Evolutionary conservation across 176 grass and related monocot genomes (phyloP).

Genomic region (Oryza glumipatula): DNA sequence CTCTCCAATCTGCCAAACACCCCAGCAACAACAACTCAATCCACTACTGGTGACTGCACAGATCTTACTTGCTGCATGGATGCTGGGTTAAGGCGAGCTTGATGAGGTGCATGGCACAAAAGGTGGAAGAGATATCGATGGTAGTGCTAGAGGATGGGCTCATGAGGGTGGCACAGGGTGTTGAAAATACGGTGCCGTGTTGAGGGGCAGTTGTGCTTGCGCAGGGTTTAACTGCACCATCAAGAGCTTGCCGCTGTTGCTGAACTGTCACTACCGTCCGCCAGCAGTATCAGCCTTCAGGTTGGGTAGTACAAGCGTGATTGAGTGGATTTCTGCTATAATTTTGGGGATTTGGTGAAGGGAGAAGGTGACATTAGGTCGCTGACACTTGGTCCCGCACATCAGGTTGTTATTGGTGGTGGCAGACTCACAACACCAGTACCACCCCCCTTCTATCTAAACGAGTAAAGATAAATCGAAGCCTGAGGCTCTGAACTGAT

Average conservation of each 20-base stretch:
- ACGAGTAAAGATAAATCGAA: constrained; percentile 2
- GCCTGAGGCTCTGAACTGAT: background rate
- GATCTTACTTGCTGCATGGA: background rate
- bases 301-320: background rate
- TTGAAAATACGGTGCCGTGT: background rate
- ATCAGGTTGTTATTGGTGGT: background rate
- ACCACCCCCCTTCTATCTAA: background rate
- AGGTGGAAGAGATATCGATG: background rate
- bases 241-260: background rate
- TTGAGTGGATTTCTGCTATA: background rate
- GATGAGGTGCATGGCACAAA: background rate
- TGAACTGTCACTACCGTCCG: background rate
- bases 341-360: background rate
- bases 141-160: background rate
- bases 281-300: background rate
- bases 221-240: background rate
- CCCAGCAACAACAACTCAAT: background rate
- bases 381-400: background rate
- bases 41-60: background rate
- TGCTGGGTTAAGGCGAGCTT: background rate
- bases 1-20: background rate
- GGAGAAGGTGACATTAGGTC: background rate
- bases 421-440: background rate
- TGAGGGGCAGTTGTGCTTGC: background rate
- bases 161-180: background rate